Evolutionary conservation across 2,329 filamentous ascomycete genomes (phyloP).

Genomic region (Penicillium olsonii): DNA sequence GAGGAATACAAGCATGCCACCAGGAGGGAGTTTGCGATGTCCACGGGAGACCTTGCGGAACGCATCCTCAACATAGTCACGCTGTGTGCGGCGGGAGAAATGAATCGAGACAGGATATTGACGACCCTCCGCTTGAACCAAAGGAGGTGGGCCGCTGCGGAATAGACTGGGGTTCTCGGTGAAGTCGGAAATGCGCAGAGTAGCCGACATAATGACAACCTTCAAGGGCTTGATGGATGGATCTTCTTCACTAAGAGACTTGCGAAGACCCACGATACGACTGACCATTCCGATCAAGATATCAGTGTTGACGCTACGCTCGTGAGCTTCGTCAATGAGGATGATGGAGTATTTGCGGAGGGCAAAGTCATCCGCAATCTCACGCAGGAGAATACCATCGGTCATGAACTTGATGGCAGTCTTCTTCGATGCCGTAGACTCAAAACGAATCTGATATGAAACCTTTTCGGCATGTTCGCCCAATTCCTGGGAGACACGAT

Average conservation of each 20-base stretch:
- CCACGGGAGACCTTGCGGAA: constrained; percentile 85
- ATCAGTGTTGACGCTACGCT: constrained; percentile 95
- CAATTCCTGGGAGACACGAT: constrained; percentile 83
- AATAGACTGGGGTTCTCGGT: constrained; percentile 83
- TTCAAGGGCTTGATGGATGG: constrained; percentile 76
- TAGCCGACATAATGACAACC: constrained; percentile 97
- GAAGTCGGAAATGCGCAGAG: constrained; percentile 85
- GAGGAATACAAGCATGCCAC: constrained; percentile 89
- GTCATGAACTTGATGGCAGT: constrained; percentile 99
- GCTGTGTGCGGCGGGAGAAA: constrained; percentile 77
- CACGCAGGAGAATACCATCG: constrained; percentile 89
- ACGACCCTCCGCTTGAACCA: constrained; percentile 86
- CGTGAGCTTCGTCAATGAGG: constrained; percentile 95
- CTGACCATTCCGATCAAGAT: constrained; percentile 98
- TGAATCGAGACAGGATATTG: constrained; percentile 90
- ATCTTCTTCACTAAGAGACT: constrained; percentile 72
- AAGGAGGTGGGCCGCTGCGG: constrained; percentile 69
- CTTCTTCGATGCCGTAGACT: constrained; percentile 74
- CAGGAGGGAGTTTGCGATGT: constrained; percentile 84
- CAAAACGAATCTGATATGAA: constrained; percentile 93
- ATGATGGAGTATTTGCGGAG: constrained; percentile 89
- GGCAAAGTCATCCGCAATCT: constrained; percentile 86
- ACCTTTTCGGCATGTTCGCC: constrained; percentile 75
- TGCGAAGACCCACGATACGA: constrained; percentile 81
- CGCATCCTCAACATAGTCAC: constrained; percentile 88